phyloP scores from a whole-genome alignment of 83 land plant genomes.

The Thuja plicata region DNA sequence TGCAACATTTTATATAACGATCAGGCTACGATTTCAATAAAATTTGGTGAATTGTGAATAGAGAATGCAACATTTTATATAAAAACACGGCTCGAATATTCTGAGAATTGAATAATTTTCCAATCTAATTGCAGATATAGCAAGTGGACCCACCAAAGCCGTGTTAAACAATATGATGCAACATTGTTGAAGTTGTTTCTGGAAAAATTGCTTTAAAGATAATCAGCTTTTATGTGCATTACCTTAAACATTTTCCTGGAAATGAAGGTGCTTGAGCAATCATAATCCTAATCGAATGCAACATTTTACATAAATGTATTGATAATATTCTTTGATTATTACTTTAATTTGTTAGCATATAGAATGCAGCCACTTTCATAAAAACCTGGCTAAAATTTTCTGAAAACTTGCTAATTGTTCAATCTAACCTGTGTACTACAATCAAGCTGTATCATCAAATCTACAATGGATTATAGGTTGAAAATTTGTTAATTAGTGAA shows the following conservation, averaged over 20 bases:
- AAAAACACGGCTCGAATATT: not conserved
- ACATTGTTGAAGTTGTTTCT: not conserved
- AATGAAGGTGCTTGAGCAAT: not conserved
- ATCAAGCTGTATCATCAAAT: not conserved
- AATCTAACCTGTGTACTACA: not conserved
- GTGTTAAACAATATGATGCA: not conserved
- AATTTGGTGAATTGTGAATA: not conserved
- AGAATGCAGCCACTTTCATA: not conserved
- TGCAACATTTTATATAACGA: not conserved
- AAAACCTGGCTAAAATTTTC: not conserved
- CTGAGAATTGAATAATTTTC: not conserved
- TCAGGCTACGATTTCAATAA: not conserved
- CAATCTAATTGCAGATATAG: not conserved
- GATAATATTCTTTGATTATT: no score
- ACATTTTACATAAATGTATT: not conserved
- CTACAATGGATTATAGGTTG: not conserved
- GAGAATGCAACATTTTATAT: not conserved
- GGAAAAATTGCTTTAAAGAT: not conserved
- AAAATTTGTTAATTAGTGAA: no score
- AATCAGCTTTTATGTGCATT: not conserved
- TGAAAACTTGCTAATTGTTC: not conserved
- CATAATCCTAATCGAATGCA: not conserved
- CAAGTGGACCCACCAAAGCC: not conserved
- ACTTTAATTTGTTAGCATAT: not conserved
- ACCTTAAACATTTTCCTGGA: not conserved